Evolutionary conservation across 1,284 basidiomycete species (phyloP).

Genomic region (Leccinum insolens): DNA sequence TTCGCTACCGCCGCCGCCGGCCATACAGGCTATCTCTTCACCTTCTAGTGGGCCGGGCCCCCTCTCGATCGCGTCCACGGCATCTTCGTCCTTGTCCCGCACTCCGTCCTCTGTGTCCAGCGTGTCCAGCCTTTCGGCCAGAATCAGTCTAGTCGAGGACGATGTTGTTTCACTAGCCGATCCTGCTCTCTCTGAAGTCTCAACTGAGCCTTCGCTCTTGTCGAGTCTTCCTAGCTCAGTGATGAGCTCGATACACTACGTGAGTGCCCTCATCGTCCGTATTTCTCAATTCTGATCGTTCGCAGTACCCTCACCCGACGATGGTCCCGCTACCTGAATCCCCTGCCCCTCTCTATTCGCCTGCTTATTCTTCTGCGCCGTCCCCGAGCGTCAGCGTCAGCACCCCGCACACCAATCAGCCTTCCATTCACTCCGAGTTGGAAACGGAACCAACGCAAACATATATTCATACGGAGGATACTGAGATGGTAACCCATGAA

Average conservation of each 20-base stretch:
- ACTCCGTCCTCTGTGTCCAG: slow-evolving; percentile 38
- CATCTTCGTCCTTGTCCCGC: slow-evolving; percentile 42
- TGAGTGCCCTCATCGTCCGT: slow-evolving; percentile 33
- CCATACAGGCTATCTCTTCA: slow-evolving; percentile 21
- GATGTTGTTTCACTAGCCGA: slow-evolving; percentile 38
- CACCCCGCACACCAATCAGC: slow-evolving; percentile 53
- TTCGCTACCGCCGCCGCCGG: background rate
- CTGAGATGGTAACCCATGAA: slow-evolving; percentile 59
- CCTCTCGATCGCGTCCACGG: slow-evolving; percentile 26
- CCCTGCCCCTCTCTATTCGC: slow-evolving; percentile 35
- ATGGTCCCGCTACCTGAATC: slow-evolving; percentile 39
- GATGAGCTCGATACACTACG: slow-evolving; percentile 34
- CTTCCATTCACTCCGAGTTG: slow-evolving; percentile 59
- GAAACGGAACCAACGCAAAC: slow-evolving; percentile 45
- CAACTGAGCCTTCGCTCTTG: slow-evolving; percentile 61
- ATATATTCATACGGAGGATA: slow-evolving; percentile 22
- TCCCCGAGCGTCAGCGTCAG: slow-evolving; percentile 60
- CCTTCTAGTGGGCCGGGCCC: slow-evolving; percentile 34
- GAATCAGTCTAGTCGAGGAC: slow-evolving; percentile 30
- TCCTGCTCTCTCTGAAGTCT: slow-evolving; percentile 30
- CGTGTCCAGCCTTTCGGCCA: slow-evolving; percentile 42
- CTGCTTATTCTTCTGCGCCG: slow-evolving; percentile 32
- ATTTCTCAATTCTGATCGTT: slow-evolving; percentile 5
- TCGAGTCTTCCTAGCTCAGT: slow-evolving; percentile 36
- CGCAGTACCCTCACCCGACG: slow-evolving; percentile 32